Base-by-base conservation (phyloP, 306 rosid species). In the Senna siamea region DNA sequence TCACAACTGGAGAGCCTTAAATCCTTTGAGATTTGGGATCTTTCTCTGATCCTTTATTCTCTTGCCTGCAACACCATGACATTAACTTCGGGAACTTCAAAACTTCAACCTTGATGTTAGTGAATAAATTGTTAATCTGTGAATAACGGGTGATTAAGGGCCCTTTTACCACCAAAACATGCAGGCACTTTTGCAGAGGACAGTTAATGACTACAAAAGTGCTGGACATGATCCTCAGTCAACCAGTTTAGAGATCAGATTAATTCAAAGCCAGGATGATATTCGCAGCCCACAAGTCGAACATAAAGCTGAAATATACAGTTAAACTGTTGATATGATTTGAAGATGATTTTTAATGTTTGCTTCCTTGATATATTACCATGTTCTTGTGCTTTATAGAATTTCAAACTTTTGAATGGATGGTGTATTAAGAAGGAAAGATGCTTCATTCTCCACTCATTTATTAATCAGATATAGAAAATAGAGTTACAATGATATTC, bases 221-320 rank as follows among this genome's bases (percentile, higher is more conserved):
- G 91, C 78, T 0, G 93, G 93, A 55, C 91, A 92, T 53, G 82
- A 87, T 66, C 93, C 93, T 7, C 58, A 89, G 81, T 89, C 96
- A 19, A 89, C 79, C 65, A 88, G 87, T 74, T 80, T 88, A 80
- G 96, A 90, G 84, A 90, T 88, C 74, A 81, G 91, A 70, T 79
- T 92, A 83, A 82, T 92, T 71, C 96, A 90, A 79, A 89, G 96
- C 83, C 92, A 85, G 75, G 95, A 91, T 20, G 83, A 88, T 64
- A 88, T 92, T 75, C 89, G 92, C 58, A 79, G 52, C 20, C 92
- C 89, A 5, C 41, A 83, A 74, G 81, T 87, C 61, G 60, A 77
- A 69, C 76, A 82, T 76, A 77, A 77, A 80, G 93, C 94, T 34
- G 79, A 92, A 82, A 82, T 66, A 73, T 92, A 72, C 83, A 46